Conservation (phyloP, 768 basidiomycete species). For the Hypholoma sublateritium region DNA sequence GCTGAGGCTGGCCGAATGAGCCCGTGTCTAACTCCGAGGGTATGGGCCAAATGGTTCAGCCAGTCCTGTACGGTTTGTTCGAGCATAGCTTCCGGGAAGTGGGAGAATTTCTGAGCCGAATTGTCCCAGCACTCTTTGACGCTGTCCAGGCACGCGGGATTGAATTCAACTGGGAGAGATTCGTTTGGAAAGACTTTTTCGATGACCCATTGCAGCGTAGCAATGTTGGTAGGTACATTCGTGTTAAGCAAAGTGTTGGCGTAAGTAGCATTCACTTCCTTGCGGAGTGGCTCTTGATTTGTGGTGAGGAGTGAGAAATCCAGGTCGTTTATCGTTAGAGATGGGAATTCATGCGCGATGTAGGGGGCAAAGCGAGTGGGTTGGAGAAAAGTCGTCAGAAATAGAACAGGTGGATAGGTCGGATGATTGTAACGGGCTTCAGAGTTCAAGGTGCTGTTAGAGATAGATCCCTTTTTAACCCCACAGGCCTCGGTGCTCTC, state of each 20-base stretch:
- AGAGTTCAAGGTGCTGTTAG: neutral
- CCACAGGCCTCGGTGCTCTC: neutral
- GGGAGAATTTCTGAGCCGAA: no score
- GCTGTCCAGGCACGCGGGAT: neutral
- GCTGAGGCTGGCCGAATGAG: neutral
- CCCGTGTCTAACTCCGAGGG: neutral
- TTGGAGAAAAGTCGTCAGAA: neutral
- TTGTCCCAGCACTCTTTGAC: neutral
- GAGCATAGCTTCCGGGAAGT: neutral
- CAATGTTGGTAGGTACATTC: no score
- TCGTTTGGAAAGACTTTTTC: no score
- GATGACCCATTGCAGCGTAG: no score
- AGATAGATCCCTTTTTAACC: neutral
- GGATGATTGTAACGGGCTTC: neutral
- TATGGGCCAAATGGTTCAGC: neutral
- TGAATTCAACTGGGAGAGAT: no score
- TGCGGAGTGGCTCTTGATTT: neutral
- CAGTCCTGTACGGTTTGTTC: neutral
- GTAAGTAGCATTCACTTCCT: no score
- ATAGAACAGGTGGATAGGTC: neutral
- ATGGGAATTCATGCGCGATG: neutral
- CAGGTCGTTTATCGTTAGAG: neutral
- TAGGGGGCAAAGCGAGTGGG: neutral
- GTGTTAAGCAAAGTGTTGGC: no score
- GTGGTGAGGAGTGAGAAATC: neutral